A percentile compares a stretch with the other conserved stretches of the same genome.
Evolutionary conservation across 192 early-diverging fungal genomes (phyloP).

Genomic region (Backusella liffmaniae): DNA sequence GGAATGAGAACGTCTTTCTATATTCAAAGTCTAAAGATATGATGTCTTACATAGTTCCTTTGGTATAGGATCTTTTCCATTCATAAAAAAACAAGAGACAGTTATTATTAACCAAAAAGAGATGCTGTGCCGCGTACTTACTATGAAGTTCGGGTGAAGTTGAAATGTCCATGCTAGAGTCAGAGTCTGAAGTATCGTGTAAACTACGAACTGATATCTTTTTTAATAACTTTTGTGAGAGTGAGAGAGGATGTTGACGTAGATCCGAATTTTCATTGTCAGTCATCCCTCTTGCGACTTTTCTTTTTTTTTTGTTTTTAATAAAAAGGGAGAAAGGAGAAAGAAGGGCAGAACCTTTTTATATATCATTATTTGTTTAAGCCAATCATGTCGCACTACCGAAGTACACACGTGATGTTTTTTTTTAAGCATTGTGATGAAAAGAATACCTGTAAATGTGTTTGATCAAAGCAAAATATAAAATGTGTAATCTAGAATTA

Average conservation of each 20-base stretch:
- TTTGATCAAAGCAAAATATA: no score
- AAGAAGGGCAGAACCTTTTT: background rate
- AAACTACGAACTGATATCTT: slow-evolving; percentile 9
- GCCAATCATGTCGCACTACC: background rate
- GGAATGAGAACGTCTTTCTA: no score
- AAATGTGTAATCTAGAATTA: background rate
- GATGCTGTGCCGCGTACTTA: background rate
- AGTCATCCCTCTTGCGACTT: slow-evolving; percentile 1
- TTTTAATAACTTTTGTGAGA: slow-evolving; percentile 10
- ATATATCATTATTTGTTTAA: background rate
- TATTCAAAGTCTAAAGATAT: background rate
- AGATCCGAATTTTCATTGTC: slow-evolving; percentile 12
- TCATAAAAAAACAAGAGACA: background rate
- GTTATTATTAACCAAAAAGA: background rate
- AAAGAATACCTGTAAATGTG: background rate
- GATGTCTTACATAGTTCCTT: background rate
- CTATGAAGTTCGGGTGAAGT: background rate
- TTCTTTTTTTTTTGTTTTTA: background rate
- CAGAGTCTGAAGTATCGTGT: background rate
- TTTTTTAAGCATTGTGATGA: background rate
- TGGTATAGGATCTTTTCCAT: background rate
- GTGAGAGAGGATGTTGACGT: background rate
- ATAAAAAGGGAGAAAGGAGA: background rate
- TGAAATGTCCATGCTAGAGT: background rate
- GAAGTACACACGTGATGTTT: background rate